phyloP scores from a whole-genome alignment of 1,284 basidiomycete genomes.

The Moesziomyces antarcticus region DNA sequence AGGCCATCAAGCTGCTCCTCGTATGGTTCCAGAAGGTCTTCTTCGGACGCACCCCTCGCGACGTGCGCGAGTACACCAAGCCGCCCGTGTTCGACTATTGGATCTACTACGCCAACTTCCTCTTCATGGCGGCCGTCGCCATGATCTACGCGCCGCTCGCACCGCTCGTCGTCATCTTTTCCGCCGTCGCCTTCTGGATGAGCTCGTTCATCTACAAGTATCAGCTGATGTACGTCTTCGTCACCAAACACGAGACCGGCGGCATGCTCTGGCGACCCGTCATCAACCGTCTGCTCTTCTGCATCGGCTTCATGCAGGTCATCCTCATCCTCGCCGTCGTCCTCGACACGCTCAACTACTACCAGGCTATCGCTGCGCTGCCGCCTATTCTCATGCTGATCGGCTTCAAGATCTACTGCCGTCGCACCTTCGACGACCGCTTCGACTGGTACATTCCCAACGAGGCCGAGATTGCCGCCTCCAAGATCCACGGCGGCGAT shows the following conservation, averaged over 20 bases:
- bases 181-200: slow-evolving; percentile 57
- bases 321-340: slow-evolving; percentile 60
- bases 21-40: slow-evolving; percentile 82
- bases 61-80: slow-evolving; percentile 94
- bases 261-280: slow-evolving; percentile 65
- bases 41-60: slow-evolving; percentile 94
- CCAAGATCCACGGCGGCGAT: slow-evolving; percentile 56
- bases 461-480: slow-evolving; percentile 53
- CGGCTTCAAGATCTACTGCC: slow-evolving; percentile 63
- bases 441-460: slow-evolving; percentile 66
- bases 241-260: slow-evolving; percentile 67
- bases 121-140: slow-evolving; percentile 63
- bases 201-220: slow-evolving; percentile 66
- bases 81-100: slow-evolving; percentile 92
- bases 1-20: slow-evolving; percentile 88
- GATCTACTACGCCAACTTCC: slow-evolving; percentile 76
- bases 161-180: slow-evolving; percentile 60
- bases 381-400: slow-evolving; percentile 62
- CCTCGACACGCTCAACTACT: slow-evolving; percentile 49
- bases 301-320: slow-evolving; percentile 66
- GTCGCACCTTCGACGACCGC: slow-evolving; percentile 52
- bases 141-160: slow-evolving; percentile 63
- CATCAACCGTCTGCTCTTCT: slow-evolving; percentile 63
- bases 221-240: slow-evolving; percentile 67
- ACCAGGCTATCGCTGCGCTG: slow-evolving; percentile 55